These are phyloP conservation scores for Penicillium lividum DNA, from an alignment of 495 filamentous ascomycete genomes.

Conservation along the genomic window DNA sequence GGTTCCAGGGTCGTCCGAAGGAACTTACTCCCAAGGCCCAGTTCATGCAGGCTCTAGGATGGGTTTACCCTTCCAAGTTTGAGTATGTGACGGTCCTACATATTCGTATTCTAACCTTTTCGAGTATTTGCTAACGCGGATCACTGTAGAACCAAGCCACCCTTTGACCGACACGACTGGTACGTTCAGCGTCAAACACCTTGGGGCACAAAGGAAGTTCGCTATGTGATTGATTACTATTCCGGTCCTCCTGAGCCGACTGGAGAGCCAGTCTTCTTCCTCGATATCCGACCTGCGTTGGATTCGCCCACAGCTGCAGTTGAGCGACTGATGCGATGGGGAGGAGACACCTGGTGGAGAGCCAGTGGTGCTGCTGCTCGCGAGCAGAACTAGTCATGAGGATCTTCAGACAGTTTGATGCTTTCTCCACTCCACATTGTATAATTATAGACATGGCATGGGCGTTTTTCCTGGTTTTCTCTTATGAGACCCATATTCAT, in stretches of 20 bases:
- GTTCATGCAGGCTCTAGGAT: constrained; percentile 74
- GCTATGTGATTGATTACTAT: constrained; percentile 99
- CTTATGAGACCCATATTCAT: constrained; percentile 3
- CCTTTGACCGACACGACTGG: constrained; percentile 99
- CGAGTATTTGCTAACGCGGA: constrained; percentile 9
- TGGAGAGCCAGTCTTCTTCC: constrained; percentile 92
- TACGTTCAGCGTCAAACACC: constrained; percentile 71
- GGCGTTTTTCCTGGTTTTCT: constrained; percentile 25
- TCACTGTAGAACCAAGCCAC: constrained; percentile 65
- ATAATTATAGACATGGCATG: constrained; percentile 29
- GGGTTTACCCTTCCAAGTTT: constrained; percentile 77
- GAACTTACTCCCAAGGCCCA: constrained; percentile 89
- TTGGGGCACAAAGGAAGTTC: constrained; percentile 69
- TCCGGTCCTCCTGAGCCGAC: constrained; percentile 80
- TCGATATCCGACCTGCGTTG: constrained; percentile 95
- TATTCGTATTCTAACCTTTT: background rate
- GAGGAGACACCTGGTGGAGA: constrained; percentile 88
- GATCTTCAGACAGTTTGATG: constrained; percentile 1
- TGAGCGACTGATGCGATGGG: constrained; percentile 87
- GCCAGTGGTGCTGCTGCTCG: constrained; percentile 73
- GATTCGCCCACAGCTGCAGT: constrained; percentile 76
- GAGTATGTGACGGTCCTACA: constrained; percentile 48
- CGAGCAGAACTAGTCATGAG: constrained; percentile 24
- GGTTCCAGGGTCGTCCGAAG: constrained; percentile 84
- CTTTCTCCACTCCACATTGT: constrained; percentile 35